Base-by-base conservation (phyloP, 1,139 yeast genomes). In the Arxiozyma heterogenica region DNA sequence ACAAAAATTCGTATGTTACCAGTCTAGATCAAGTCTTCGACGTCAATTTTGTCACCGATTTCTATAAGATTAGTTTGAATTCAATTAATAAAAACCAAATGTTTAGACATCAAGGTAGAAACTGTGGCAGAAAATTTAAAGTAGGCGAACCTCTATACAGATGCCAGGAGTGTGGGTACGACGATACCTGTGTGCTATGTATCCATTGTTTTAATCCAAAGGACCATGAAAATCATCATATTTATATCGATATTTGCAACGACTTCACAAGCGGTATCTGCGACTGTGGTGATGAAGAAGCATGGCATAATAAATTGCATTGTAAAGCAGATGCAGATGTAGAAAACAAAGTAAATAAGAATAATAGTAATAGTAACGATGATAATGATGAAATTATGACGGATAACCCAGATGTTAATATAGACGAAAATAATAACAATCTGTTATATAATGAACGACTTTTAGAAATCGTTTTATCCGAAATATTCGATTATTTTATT, bases 181-280 rank as follows among this genome's bases (percentile, higher is more conserved):
- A 86, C 66, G 81, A 80, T 12, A 82, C 90, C 0, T 86, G 94
- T 73, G 90, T 86, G 18, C 67, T 86, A 34, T 86, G 95, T 67
- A 78, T 76, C 15, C 71, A 79, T 61, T 86, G 95, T 64, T 86
- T 84, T 70, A 83, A 84, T 65, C 77, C 79, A 53, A 75, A 75
- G 2, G 89, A 84, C 62, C 95, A 86, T 65, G 64, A 70, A 18
- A 82, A 77, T 49, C 94, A 86, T 64, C 78, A 79, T 57, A 86
- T 86, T 3, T 70, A 75, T 22, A 76, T 80, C 47, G 77, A 78
- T 58, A 72, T 74, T 12, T 76, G 87, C 4, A 59, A 68, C 2
- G 83, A 80, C 1, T 62, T 62, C 7, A 74, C 74, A 50, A 80
- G 77, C 12, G 88, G 91, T 1, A 79, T 84, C 25, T 83, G 87